Base-by-base conservation (phyloP, 768 basidiomycete genomes). In the Pleurotus citrinopileatus region DNA sequence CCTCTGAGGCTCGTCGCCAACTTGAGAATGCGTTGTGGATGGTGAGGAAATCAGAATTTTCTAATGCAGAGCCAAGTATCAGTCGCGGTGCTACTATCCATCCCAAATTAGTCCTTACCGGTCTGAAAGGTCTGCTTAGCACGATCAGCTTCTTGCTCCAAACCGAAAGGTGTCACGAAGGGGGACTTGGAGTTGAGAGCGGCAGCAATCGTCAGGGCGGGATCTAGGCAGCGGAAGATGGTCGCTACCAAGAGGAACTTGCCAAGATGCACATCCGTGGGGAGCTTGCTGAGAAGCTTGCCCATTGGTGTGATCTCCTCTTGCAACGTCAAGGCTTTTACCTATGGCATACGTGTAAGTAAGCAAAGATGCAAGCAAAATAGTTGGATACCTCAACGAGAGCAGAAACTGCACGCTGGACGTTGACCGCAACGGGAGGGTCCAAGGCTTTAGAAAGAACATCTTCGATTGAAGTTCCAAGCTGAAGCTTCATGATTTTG, bases 301-400 rank as follows among this genome's bases (percentile, higher is more conserved):
- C 96, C 96, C 84, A 98, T 89, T 0, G 94, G 88, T 1, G 96
- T 98, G 57, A 99, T 95, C 15, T 96, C 94, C 67, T 99, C 93
- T 1, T 76, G 73, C 2, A 79, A 61, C 1, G 93, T 98, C 56
- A 99, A 72, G 4, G 96, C 95, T 55, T 88, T 82, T 59, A 93
- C 93, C 89, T 91, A 45, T 4, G 17, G 26, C 2, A 55, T 7
- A 28, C 17, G n/a, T 22, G 50, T 36, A 48, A 40, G 55, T 42
- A 37, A 47, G 25, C 50, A 4, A 44, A 10, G 15, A 38, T 23
- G 9, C 51, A 13, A 32, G 27, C 15, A 10, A 32, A 22, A 22
- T 37, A 28, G 56, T 73, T 17, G 55, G 28, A 47, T 25, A 87
- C 91, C 75, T 98, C 96, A 10, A 97, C 87, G n/a, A 99, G 77